phyloP scores from a whole-genome alignment of 1,139 yeast genomes.

The Geotrichum candidum region DNA sequence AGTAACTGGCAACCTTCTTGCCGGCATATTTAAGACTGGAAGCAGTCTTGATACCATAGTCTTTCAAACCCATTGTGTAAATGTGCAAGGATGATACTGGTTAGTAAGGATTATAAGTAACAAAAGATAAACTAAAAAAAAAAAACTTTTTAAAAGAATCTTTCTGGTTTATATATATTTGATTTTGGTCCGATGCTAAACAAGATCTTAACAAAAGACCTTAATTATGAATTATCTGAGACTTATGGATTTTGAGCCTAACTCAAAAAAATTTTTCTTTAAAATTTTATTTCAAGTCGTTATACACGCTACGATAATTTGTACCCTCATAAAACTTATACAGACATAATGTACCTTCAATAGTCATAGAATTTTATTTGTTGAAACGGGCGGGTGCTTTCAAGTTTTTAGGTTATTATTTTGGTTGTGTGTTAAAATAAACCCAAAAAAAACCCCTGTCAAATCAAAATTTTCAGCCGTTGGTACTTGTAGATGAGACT shows the following conservation, averaged over 20 bases:
- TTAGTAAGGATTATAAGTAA: not conserved
- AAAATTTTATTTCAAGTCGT: no score
- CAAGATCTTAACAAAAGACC: not conserved
- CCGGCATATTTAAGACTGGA: not conserved
- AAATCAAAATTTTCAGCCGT: not conserved
- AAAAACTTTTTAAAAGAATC: not conserved
- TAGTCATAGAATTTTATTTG: no score
- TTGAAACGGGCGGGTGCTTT: no score
- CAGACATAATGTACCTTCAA: no score
- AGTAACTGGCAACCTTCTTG: not conserved
- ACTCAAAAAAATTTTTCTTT: no score
- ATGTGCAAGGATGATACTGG: not conserved
- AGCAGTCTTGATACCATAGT: not conserved
- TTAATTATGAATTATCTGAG: not conserved
- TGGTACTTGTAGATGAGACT: not conserved
- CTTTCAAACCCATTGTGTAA: no score
- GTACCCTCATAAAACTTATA: no score
- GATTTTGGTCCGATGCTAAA: not conserved
- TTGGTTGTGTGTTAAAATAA: no score
- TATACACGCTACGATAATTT: no score
- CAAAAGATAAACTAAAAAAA: not conserved
- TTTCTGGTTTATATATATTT: not conserved
- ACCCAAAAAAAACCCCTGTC: no score
- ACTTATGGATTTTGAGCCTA: not conserved
- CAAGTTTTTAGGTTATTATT: no score